phyloP scores from a whole-genome alignment of 2,329 filamentous ascomycete species.

The Alternaria triticimaculans region DNA sequence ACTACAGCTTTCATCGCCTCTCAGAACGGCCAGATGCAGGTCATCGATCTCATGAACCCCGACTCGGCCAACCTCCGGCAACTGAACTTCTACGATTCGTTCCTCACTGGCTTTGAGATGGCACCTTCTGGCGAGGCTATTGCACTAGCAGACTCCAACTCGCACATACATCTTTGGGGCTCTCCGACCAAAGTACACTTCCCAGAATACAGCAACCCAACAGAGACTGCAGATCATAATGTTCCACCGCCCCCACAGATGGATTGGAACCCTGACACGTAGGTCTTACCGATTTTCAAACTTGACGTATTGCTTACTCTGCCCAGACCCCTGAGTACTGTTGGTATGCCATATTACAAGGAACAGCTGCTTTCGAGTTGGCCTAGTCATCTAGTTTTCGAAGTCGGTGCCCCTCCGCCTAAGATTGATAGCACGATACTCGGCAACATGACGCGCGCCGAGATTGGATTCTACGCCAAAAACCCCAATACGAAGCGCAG shows the following conservation, averaged over 20 bases:
- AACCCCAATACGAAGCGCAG: slow-evolving; percentile 76
- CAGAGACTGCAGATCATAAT: slow-evolving; percentile 72
- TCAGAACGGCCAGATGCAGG: slow-evolving; percentile 90
- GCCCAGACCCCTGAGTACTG: slow-evolving; percentile 74
- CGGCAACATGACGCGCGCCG: slow-evolving; percentile 70
- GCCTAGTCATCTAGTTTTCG: slow-evolving; percentile 82
- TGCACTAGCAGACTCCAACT: slow-evolving; percentile 79
- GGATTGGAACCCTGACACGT: slow-evolving; percentile 76
- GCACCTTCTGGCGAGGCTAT: slow-evolving; percentile 87
- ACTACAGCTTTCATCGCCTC: slow-evolving; percentile 95
- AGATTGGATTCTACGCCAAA: slow-evolving; percentile 79
- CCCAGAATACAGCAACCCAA: slow-evolving; percentile 78
- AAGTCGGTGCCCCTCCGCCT: slow-evolving; percentile 81
- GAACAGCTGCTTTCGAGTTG: slow-evolving; percentile 87
- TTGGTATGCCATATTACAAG: slow-evolving; percentile 94
- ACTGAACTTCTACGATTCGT: slow-evolving; percentile 74
- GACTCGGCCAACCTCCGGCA: slow-evolving; percentile 86
- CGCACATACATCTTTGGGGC: slow-evolving; percentile 84
- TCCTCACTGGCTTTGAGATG: slow-evolving; percentile 81
- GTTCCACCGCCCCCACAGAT: slow-evolving; percentile 65
- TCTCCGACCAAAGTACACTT: slow-evolving; percentile 86
- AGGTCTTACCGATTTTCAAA: slow-evolving; percentile 39
- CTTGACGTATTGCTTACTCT: too few species aligned
- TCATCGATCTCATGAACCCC: slow-evolving; percentile 93
- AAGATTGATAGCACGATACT: slow-evolving; percentile 77